phyloP scores from a whole-genome alignment of 768 basidiomycete species.

The Termitomyces sp. region DNA sequence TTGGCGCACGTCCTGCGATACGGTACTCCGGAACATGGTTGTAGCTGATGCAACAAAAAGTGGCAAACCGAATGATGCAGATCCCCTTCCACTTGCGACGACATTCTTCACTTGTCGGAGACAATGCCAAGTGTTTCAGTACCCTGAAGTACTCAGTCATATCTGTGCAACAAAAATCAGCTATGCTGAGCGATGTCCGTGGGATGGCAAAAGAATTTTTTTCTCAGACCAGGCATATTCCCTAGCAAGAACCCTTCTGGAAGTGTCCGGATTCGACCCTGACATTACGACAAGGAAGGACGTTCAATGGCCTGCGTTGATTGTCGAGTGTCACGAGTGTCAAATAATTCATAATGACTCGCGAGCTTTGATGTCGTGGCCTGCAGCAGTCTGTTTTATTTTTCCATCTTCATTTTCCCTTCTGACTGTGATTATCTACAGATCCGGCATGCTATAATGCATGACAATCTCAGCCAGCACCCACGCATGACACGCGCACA shows the following conservation, averaged over 20 bases:
- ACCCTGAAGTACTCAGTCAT: slow-evolving; percentile 1
- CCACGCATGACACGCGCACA: background rate
- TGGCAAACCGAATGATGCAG: background rate
- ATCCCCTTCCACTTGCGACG: slow-evolving; percentile 1
- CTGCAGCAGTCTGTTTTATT: background rate
- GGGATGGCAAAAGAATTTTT: background rate
- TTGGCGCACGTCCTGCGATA: too few species aligned
- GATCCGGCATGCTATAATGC: background rate
- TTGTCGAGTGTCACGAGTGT: slow-evolving; percentile 3
- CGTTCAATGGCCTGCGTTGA: background rate
- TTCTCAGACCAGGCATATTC: background rate
- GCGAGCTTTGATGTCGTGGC: slow-evolving; percentile 7
- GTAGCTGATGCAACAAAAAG: too few species aligned
- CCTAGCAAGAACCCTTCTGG: background rate
- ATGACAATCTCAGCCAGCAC: background rate
- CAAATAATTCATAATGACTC: background rate
- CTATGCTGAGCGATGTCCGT: background rate
- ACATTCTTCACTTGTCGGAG: background rate
- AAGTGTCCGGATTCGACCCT: slow-evolving; percentile 4
- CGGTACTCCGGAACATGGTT: too few species aligned
- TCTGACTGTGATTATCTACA: background rate
- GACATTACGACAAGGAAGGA: background rate
- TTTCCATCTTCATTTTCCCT: background rate
- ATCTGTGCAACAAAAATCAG: background rate
- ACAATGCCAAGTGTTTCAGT: background rate